phyloP scores from a whole-genome alignment of 2,329 filamentous ascomycete genomes.

The Aureobasidium sp. region DNA sequence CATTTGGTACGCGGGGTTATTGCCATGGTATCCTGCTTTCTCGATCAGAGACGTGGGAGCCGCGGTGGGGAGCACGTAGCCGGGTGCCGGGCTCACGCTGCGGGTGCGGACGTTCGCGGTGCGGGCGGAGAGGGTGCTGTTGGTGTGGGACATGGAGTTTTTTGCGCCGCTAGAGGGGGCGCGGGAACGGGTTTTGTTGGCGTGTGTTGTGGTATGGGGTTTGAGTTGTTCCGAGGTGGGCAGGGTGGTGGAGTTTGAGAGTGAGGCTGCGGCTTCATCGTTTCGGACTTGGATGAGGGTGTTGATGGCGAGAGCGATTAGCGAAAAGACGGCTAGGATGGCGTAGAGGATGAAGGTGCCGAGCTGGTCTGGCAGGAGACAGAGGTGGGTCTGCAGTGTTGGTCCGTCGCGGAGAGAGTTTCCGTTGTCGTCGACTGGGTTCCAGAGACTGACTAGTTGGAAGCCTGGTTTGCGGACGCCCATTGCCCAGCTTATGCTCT shows the following conservation, averaged over 20 bases:
- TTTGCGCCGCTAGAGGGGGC: constrained; percentile 15
- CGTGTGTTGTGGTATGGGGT: too few species aligned
- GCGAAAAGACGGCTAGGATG: constrained; percentile 48
- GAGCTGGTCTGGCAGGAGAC: constrained; percentile 81
- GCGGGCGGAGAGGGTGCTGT: constrained; percentile 22
- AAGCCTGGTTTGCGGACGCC: constrained; percentile 83
- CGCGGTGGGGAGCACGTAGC: constrained; percentile 24
- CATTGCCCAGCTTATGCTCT: constrained; percentile 94
- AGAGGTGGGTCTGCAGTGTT: constrained; percentile 83
- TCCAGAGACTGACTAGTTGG: constrained; percentile 81
- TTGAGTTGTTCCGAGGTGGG: constrained; percentile 21
- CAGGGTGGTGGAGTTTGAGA: constrained; percentile 20
- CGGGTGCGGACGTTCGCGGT: constrained; percentile 26
- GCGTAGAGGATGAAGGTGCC: constrained; percentile 74
- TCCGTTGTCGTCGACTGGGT: constrained; percentile 60
- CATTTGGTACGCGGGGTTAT: constrained; percentile 6
- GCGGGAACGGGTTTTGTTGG: too few species aligned
- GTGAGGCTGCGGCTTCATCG: constrained; percentile 12
- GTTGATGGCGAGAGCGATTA: constrained; percentile 38
- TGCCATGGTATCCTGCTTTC: constrained; percentile 34
- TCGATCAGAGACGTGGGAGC: constrained; percentile 31
- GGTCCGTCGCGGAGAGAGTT: constrained; percentile 21
- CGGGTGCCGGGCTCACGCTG: constrained; percentile 29
- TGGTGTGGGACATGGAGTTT: constrained; percentile 22
- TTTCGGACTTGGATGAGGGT: constrained; percentile 28